These are phyloP conservation scores for Penicillium herquei DNA, from an alignment of 495 filamentous ascomycete species.

Conservation along the genomic window DNA sequence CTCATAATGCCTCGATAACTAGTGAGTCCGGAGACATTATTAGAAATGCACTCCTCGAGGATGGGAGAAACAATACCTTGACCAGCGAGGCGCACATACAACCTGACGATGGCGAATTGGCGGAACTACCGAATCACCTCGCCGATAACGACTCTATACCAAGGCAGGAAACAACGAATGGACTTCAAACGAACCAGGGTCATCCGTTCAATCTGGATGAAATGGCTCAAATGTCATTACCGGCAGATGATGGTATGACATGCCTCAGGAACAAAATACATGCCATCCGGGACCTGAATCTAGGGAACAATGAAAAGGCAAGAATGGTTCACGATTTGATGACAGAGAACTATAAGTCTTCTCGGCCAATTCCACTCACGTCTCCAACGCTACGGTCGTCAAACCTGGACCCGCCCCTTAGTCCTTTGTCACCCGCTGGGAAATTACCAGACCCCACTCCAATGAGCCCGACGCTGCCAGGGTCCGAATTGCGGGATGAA, in stretches of 20 bases:
- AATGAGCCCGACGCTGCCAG: constrained; percentile 30
- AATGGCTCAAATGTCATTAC: constrained; percentile 49
- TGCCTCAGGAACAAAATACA: constrained; percentile 72
- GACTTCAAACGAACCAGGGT: neutral
- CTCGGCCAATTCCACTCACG: constrained; percentile 31
- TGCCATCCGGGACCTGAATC: constrained; percentile 62
- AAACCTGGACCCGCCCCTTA: constrained; percentile 34
- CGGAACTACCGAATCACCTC: constrained; percentile 2
- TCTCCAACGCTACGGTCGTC: constrained; percentile 24
- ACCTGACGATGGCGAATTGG: neutral
- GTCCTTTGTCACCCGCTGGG: constrained; percentile 29
- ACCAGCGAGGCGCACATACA: neutral
- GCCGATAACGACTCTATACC: neutral
- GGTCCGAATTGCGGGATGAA: constrained; percentile 31
- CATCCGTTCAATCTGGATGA: constrained; percentile 18
- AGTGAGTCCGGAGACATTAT: neutral
- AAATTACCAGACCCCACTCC: constrained; percentile 28
- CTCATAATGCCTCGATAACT: constrained; percentile 6
- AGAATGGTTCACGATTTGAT: constrained; percentile 79
- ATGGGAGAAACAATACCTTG: neutral
- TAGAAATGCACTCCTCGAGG: neutral
- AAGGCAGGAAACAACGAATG: constrained; percentile 3
- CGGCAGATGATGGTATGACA: constrained; percentile 92
- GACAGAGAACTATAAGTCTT: constrained; percentile 70
- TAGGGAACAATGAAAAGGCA: constrained; percentile 74